Conservation (phyloP, 2,329 filamentous ascomycete genomes). For the Purpureocillium takamizusanense region DNA sequence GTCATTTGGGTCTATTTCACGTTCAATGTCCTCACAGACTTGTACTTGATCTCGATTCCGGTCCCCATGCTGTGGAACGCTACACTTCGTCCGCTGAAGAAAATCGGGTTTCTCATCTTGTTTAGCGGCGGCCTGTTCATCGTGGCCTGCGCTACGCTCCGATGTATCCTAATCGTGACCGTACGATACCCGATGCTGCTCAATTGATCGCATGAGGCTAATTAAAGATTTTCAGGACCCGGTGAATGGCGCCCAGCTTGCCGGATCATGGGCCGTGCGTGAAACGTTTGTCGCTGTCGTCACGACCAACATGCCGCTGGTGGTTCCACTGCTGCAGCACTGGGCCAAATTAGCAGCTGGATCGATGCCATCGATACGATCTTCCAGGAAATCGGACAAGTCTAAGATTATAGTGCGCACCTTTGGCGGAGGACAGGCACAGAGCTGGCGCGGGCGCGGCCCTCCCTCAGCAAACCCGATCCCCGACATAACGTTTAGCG, state of each 20-base stretch:
- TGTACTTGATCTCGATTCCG: slow-evolving; percentile 50
- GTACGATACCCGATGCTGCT: slow-evolving; percentile 9
- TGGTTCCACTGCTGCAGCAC: slow-evolving; percentile 34
- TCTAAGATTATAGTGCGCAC: slow-evolving; percentile 11
- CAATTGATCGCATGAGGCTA: too few relatives aligned
- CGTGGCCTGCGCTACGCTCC: slow-evolving; percentile 27
- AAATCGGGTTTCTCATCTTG: slow-evolving; percentile 26
- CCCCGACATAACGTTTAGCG: slow-evolving; percentile 9
- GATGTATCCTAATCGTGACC: slow-evolving; percentile 18
- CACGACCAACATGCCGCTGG: slow-evolving; percentile 33
- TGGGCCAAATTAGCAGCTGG: slow-evolving; percentile 18
- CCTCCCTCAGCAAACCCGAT: slow-evolving; percentile 8
- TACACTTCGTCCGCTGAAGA: slow-evolving; percentile 24
- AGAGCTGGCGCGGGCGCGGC: slow-evolving; percentile 7
- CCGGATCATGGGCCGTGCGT: slow-evolving; percentile 32
- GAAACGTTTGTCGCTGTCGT: slow-evolving; percentile 35
- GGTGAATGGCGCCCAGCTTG: slow-evolving; percentile 28
- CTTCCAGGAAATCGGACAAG: slow-evolving; percentile 10
- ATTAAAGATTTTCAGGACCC: slow-evolving; percentile 22
- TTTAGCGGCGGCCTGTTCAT: slow-evolving; percentile 32
- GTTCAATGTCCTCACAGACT: slow-evolving; percentile 45
- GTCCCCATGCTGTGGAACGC: slow-evolving; percentile 39
- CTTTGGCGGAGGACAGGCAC: slow-evolving; percentile 7
- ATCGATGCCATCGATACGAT: slow-evolving; percentile 14
- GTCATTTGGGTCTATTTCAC: slow-evolving; percentile 41